Conservation (phyloP, 2,329 filamentous ascomycete genomes). For the Ophiostoma quercus region DNA sequence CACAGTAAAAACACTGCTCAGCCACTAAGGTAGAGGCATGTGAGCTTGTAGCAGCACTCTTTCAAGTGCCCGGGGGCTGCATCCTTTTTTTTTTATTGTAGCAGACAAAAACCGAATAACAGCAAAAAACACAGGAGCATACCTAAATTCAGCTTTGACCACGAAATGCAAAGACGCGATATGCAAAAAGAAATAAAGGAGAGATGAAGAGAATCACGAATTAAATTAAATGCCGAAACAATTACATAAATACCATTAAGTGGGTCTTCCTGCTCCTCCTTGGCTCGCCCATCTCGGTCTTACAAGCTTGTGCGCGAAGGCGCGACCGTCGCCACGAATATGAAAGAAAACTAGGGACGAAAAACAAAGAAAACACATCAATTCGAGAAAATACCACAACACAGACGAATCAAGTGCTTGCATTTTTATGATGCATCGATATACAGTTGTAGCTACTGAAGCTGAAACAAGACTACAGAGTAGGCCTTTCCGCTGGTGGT, state of each 20-base stretch:
- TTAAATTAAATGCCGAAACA: neutral
- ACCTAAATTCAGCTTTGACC: no score
- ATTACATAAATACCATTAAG: neutral
- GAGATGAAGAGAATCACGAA: neutral
- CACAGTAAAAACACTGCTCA: no score
- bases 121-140: neutral
- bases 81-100: no score
- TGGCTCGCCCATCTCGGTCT: constrained; percentile 19
- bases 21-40: no score
- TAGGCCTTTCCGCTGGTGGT: neutral
- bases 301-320: constrained; percentile 20
- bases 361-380: neutral
- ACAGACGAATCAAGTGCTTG: neutral
- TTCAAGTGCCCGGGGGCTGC: no score
- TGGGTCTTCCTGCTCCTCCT: neutral
- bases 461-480: neutral
- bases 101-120: no score
- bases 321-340: constrained; percentile 19
- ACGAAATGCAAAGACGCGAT: neutral
- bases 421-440: neutral
- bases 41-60: no score
- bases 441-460: neutral
- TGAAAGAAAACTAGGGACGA: neutral
- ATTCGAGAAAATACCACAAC: neutral
- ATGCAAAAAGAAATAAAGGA: neutral